These are phyloP conservation scores for Plasmodium knowlesi DNA, from an alignment of 169 alveolate species.

Conservation along the genomic window DNA sequence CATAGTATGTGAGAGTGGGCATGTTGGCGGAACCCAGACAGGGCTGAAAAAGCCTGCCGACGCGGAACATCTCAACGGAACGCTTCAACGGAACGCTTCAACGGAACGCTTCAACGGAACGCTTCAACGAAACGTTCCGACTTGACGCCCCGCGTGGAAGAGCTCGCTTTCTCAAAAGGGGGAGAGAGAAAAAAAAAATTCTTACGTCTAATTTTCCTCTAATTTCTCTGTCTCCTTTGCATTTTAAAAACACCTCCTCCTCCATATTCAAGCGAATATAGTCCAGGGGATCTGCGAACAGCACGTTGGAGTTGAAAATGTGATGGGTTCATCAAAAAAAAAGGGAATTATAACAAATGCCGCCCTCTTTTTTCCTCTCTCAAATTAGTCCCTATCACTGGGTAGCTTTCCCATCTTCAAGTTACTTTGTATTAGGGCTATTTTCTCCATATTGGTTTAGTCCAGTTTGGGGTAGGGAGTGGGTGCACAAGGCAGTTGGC, in stretches of 20 bases:
- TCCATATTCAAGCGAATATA: slow-evolving; percentile 90
- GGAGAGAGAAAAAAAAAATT: not conserved
- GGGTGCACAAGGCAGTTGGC: not conserved
- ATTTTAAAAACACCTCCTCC: slow-evolving; percentile 89
- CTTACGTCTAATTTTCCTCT: slow-evolving; percentile 90
- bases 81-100: not conserved
- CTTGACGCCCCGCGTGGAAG: not conserved
- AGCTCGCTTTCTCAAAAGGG: not conserved
- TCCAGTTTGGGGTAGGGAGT: not conserved
- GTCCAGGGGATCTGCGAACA: slow-evolving; percentile 91
- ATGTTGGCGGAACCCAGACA: not conserved
- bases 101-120: not conserved
- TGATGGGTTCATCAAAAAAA: not conserved
- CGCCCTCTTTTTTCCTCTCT: not conserved
- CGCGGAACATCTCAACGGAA: not conserved
- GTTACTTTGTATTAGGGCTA: slow-evolving; percentile 54
- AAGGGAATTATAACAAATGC: not conserved
- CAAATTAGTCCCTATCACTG: not conserved
- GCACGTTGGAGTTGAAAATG: not conserved
- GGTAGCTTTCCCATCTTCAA: not conserved
- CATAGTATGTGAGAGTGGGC: not conserved
- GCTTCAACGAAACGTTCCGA: not conserved
- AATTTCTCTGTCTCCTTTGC: slow-evolving; percentile 93
- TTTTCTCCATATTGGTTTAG: slow-evolving; percentile 4
- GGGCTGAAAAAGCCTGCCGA: not conserved